These are phyloP conservation scores for Dryas integrifolia DNA, from an alignment of 331 rosid species.

Conservation along the genomic window DNA sequence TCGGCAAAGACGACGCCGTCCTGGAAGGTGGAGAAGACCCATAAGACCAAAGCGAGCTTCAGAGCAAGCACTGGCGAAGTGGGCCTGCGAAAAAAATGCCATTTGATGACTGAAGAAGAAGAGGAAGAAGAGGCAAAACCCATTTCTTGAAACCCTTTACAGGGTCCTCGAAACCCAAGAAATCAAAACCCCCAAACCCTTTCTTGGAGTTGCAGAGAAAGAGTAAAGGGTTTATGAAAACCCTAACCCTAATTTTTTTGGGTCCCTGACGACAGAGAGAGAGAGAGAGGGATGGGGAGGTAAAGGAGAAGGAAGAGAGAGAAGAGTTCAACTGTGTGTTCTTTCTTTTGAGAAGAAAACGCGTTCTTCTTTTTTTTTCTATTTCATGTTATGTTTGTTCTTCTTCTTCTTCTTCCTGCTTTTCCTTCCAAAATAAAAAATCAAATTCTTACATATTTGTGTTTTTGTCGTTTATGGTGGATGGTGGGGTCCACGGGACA, in stretches of 20 bases:
- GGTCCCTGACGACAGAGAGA: neutral
- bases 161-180: conserved; percentile 37
- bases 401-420: neutral
- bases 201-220: conserved; percentile 25
- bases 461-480: conserved; percentile 26
- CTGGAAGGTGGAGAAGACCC: conserved; percentile 12
- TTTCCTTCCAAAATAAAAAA: neutral
- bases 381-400: neutral
- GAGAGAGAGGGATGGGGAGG: conserved; percentile 16
- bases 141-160: conserved; percentile 44
- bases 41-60: conserved; percentile 29
- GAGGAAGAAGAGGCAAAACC: conserved; percentile 43
- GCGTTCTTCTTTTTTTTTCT: conserved; percentile 49
- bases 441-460: neutral
- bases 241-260: conserved; percentile 66
- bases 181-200: conserved; percentile 31
- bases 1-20: conserved; percentile 28
- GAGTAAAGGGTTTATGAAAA: conserved; percentile 46
- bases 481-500: conserved; percentile 36
- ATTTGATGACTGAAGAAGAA: conserved; percentile 42
- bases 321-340: conserved; percentile 12
- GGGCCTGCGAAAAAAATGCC: conserved; percentile 28
- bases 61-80: conserved; percentile 23
- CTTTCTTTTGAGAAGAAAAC: conserved; percentile 41
- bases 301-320: conserved; percentile 5